Base-by-base conservation (phyloP, 176 grass and related monocot genomes). In the Carex myosuroides region DNA sequence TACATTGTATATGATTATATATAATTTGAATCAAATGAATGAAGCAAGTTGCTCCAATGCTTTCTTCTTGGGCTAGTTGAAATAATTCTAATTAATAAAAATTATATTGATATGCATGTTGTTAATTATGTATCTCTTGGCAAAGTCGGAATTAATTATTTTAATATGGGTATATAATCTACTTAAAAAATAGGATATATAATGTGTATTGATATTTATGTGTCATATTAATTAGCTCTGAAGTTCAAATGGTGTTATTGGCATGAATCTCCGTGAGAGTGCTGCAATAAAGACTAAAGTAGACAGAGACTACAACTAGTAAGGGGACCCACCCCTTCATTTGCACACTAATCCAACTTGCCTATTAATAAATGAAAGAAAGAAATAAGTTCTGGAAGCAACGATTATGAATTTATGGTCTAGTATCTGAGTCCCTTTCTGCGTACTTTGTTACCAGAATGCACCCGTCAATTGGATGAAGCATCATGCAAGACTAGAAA, bases 331-430 rank as follows among this genome's bases (percentile, higher is more conserved):
- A 55, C 46, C 22, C 6, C 24, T 55, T 4, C 22, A 77, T 77
- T 77, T 77, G 2, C 50, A 77, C 73, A 55, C 24, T 56, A n/a
- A 71, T 55, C 50, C 52, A 56, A 56, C 73, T 32, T 56, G 20
- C 13, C 21, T 7, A 53, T 14, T 77, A 54, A 55, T 55, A 76
- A 76, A 76, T 56, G 5, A 77, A 55, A 32, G 29, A 13, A 77
- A 77, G 13, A 77, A 55, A 56, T 54, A 22, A 75, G 16, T 54
- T 77, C 22, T 77, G 13, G 72, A 56, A 77, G 72, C 72, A 54
- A 77, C 72, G 8, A 70, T 32, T 77, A 77, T 39, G 37, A 39
- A 39, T 39, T 39, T 39, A 39, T 56, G 22, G 33, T 77, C 33
- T 55, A 71, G 68, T 71, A 71, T 71, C 68, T 46, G 39, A 71